phyloP scores from a whole-genome alignment of 2,329 filamentous ascomycete genomes.

The Phialocephala subalpina region DNA sequence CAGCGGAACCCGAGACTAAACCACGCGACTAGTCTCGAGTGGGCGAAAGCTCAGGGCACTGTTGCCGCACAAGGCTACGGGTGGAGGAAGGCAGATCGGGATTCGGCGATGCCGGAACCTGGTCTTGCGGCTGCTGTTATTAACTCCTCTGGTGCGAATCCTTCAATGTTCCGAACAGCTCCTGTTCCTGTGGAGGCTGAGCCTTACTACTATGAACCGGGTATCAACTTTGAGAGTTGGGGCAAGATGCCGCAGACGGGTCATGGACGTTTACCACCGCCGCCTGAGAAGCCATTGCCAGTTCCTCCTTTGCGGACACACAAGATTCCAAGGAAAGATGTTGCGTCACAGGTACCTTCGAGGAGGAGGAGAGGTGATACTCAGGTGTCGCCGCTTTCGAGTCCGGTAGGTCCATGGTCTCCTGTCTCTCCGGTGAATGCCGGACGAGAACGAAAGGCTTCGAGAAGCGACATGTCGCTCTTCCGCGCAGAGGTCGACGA shows the following conservation, averaged over 20 bases:
- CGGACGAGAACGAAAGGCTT: not conserved
- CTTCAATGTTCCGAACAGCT: not conserved
- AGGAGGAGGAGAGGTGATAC: not conserved
- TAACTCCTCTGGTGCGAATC: conserved; percentile 10
- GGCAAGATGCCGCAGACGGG: not conserved
- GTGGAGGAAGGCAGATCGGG: conserved; percentile 1
- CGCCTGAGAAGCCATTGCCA: conserved; percentile 12
- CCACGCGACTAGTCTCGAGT: conserved; percentile 6
- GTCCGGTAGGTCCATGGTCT: not conserved
- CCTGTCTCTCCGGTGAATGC: not conserved
- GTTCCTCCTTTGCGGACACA: conserved; percentile 4
- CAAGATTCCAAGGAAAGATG: not conserved
- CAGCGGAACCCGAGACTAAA: not conserved
- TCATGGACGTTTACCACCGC: conserved; percentile 25
- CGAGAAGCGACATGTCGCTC: not conserved
- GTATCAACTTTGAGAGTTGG: conserved; percentile 28
- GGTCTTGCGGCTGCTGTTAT: conserved; percentile 13
- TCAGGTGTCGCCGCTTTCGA: not conserved
- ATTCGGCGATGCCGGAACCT: conserved; percentile 9
- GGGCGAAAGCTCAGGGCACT: conserved; percentile 5
- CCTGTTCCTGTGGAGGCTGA: not conserved
- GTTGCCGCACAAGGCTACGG: conserved; percentile 24
- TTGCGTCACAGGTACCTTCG: not conserved
- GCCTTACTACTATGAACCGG: conserved; percentile 16
- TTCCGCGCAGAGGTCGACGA: not conserved